Conservation (phyloP, 805 yeast genomes). For the Candida chilensis region DNA sequence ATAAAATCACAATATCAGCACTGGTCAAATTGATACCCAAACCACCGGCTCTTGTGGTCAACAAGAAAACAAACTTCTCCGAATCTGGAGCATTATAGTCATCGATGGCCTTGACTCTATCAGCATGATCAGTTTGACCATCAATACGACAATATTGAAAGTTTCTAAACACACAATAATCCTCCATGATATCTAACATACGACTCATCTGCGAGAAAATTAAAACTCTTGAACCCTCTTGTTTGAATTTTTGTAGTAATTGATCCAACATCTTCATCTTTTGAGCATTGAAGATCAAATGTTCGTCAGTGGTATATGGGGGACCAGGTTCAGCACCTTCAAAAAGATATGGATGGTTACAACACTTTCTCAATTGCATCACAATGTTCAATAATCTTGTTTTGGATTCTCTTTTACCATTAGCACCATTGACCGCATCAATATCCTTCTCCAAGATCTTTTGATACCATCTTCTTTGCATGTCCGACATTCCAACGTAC, state of each 20-base stretch:
- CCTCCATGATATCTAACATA: conserved; percentile 72
- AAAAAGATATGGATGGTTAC: conserved; percentile 77
- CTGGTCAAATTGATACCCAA: conserved; percentile 75
- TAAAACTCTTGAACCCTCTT: conserved; percentile 69
- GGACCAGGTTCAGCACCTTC: conserved; percentile 92
- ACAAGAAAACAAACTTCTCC: conserved; percentile 60
- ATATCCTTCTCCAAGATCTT: conserved; percentile 70
- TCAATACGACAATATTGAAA: conserved; percentile 73
- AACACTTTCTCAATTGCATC: conserved; percentile 79
- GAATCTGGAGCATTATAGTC: conserved; percentile 72
- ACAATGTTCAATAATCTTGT: conserved; percentile 72
- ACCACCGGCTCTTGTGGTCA: conserved; percentile 88
- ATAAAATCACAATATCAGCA: conserved; percentile 72
- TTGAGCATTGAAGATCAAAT: conserved; percentile 62
- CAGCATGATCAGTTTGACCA: conserved; percentile 76
- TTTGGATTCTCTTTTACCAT: conserved; percentile 65
- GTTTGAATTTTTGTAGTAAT: conserved; percentile 47
- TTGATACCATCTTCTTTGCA: conserved; percentile 76
- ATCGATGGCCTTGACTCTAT: conserved; percentile 68
- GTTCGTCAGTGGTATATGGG: conserved; percentile 81
- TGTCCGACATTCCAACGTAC: conserved; percentile 67
- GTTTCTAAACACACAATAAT: conserved; percentile 63
- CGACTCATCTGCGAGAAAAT: conserved; percentile 82
- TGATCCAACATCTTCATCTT: conserved; percentile 67
- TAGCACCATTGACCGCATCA: conserved; percentile 80